Percentiles rank a stretch among this genome's conserved stretches.
phyloP scores from a whole-genome alignment of 768 basidiomycete species.

The Pisolithus sp. region DNA sequence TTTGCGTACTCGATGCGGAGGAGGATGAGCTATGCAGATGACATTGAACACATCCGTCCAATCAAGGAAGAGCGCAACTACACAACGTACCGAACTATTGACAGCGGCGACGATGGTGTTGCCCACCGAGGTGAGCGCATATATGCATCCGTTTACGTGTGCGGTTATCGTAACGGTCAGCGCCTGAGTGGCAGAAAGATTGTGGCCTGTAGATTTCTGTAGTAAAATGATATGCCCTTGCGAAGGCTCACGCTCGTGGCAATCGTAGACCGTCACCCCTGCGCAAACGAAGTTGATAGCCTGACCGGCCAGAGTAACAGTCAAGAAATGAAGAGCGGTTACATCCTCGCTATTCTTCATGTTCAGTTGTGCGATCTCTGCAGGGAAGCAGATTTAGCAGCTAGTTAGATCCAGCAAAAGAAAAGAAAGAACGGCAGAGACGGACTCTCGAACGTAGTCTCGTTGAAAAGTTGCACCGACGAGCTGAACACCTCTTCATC shows the following conservation, averaged over 20 bases:
- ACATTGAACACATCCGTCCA: neutral
- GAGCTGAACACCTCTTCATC: constrained; percentile 35
- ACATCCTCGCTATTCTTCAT: constrained; percentile 53
- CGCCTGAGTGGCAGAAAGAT: constrained; percentile 10
- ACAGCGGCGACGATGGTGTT: constrained; percentile 60
- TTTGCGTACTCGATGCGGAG: constrained; percentile 36
- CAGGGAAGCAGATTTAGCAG: neutral
- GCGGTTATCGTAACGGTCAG: constrained; percentile 34
- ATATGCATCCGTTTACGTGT: constrained; percentile 61
- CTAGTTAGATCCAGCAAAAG: constrained; percentile 2
- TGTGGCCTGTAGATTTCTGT: constrained; percentile 25
- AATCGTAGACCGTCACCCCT: constrained; percentile 39
- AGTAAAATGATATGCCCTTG: constrained; percentile 61
- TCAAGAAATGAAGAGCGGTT: constrained; percentile 40
- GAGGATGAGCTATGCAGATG: constrained; percentile 37
- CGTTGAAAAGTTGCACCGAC: constrained; percentile 63
- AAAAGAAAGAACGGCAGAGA: constrained; percentile 4
- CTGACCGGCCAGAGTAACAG: constrained; percentile 21
- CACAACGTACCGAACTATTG: constrained; percentile 61
- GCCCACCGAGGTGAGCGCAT: constrained; percentile 46
- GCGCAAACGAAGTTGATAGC: constrained; percentile 41
- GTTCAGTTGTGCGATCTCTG: constrained; percentile 27
- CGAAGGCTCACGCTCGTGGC: constrained; percentile 43
- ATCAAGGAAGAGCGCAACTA: neutral
- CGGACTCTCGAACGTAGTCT: constrained; percentile 57